phyloP scores from a whole-genome alignment of 139 green algal genomes.

The Chlamydomonas sphaeroides region DNA sequence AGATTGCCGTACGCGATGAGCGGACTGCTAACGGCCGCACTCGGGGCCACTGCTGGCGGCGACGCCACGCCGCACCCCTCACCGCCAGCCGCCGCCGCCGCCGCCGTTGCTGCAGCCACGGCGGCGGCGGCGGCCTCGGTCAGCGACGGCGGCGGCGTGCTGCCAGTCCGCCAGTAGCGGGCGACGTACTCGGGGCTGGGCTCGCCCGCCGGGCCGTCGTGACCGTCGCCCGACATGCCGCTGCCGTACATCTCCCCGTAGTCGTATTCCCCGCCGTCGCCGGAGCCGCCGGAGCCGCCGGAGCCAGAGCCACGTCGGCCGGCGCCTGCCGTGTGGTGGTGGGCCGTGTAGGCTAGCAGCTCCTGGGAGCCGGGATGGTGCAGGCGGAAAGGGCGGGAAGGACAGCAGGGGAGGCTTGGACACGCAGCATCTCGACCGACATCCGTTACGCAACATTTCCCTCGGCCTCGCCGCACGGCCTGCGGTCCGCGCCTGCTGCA shows the following conservation, averaged over 20 bases:
- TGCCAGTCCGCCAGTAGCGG: neutral
- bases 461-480: no score
- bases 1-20: no score
- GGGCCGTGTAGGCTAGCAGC: conserved; percentile 37
- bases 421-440: neutral
- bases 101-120: neutral
- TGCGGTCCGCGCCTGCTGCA: no score
- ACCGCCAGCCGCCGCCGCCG: neutral
- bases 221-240: no score
- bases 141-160: neutral
- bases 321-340: neutral
- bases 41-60: no score
- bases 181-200: neutral
- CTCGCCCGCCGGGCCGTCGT: neutral
- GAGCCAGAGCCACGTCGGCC: no score
- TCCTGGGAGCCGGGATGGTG: neutral
- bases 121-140: neutral
- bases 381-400: no score
- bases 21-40: no score
- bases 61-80: no score
- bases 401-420: no score
- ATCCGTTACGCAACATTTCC: neutral
- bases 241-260: neutral
- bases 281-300: neutral
- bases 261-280: neutral